These are phyloP conservation scores for Coccomyxa sp. DNA, from an alignment of 139 green algal species.

Conservation along the genomic window DNA sequence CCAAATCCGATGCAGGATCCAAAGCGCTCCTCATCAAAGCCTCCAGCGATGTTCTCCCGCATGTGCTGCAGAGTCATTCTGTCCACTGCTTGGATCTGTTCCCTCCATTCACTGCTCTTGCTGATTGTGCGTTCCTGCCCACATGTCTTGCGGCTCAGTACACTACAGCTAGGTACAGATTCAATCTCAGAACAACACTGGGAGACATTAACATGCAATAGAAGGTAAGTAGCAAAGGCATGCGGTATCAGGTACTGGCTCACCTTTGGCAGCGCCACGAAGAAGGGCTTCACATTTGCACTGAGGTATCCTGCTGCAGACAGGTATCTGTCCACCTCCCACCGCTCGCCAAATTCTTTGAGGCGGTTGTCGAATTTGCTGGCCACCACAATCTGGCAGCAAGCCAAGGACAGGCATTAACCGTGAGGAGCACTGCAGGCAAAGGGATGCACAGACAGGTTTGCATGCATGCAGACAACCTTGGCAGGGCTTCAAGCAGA, in stretches of 20 bases:
- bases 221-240: too few species aligned
- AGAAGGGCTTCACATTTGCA: conserved; percentile 81
- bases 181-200: too few species aligned
- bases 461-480: neutral
- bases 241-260: neutral
- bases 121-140: conserved; percentile 60
- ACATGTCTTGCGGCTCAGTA: neutral
- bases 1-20: conserved; percentile 70
- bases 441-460: neutral
- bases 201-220: too few species aligned
- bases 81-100: conserved; percentile 75
- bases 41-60: conserved; percentile 48
- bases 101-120: conserved; percentile 71
- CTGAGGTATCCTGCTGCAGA: conserved; percentile 81
- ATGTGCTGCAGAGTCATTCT: conserved; percentile 49
- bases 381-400: conserved; percentile 75
- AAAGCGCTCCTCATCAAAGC: conserved; percentile 90
- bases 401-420: neutral
- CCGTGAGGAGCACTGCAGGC: neutral
- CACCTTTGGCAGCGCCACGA: conserved; percentile 90
- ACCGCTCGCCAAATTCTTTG: conserved; percentile 88
- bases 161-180: neutral
- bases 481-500: neutral
- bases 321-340: conserved; percentile 90
- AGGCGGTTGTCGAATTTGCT: conserved; percentile 96